Evolutionary conservation across 2,329 filamentous ascomycete species (phyloP).

Genomic region (Chrysoporthe austroafricana): DNA sequence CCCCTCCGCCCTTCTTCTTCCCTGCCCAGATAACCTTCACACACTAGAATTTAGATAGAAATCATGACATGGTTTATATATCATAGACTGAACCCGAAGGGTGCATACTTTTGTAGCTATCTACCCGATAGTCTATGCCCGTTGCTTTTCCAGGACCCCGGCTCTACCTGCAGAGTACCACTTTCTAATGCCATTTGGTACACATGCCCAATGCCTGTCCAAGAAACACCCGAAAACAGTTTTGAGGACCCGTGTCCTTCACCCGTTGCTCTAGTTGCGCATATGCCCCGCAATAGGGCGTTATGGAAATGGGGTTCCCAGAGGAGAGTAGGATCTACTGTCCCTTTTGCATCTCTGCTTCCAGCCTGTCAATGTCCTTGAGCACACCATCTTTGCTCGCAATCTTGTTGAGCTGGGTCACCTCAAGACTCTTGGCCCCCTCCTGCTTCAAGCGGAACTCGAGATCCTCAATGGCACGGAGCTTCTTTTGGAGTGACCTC

Average conservation of each 20-base stretch:
- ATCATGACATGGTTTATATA: background rate
- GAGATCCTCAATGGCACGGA: constrained; percentile 94
- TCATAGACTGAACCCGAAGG: background rate
- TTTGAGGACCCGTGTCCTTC: constrained; percentile 2
- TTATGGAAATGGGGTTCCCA: background rate
- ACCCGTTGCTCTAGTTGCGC: background rate
- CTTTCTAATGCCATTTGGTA: constrained; percentile 2
- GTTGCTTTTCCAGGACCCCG: background rate
- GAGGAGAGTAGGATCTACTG: background rate
- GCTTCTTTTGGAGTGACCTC: constrained; percentile 91
- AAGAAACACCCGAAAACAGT: background rate
- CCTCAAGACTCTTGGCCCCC: constrained; percentile 93
- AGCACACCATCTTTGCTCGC: constrained; percentile 82
- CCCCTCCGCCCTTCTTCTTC: too few relatives aligned
- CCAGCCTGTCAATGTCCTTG: constrained; percentile 59
- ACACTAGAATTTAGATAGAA: background rate
- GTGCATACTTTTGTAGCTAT: constrained; percentile 7
- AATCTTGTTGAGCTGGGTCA: constrained; percentile 99
- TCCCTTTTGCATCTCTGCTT: constrained; percentile 13
- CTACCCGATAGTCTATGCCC: constrained; percentile 5
- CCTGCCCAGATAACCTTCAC: background rate
- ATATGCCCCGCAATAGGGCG: too few relatives aligned
- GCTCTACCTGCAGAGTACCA: constrained; percentile 10
- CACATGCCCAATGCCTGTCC: constrained; percentile 16
- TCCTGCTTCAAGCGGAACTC: constrained; percentile 77